Conservation (phyloP, 2,329 filamentous ascomycete species). For the Penicillium sp. region DNA sequence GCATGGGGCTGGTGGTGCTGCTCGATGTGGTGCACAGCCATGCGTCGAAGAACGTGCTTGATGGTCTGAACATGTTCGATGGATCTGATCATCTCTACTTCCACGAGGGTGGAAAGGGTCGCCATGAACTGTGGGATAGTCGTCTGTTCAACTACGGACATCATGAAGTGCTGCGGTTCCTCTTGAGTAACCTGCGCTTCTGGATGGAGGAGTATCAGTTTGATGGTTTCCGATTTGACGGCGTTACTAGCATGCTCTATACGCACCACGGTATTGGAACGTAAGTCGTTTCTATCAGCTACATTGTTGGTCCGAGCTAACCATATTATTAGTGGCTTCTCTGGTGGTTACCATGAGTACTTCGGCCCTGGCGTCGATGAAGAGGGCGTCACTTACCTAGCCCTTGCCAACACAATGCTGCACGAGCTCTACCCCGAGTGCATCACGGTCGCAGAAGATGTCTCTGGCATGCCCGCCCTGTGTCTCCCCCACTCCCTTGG, state of each 20-base stretch:
- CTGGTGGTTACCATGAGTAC: constrained; percentile 97
- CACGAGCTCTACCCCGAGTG: constrained; percentile 84
- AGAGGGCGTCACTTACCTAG: constrained; percentile 91
- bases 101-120: constrained; percentile 81
- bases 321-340: constrained; percentile 73
- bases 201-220: constrained; percentile 99
- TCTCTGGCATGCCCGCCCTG: constrained; percentile 97
- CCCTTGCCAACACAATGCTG: constrained; percentile 95
- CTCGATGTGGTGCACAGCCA: constrained; percentile 98
- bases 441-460: constrained; percentile 95
- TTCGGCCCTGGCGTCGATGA: constrained; percentile 89
- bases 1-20: constrained; percentile 86
- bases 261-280: constrained; percentile 95
- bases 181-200: constrained; percentile 92
- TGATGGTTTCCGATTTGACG: constrained; percentile 97
- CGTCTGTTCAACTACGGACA: constrained; percentile 95
- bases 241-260: constrained; percentile 98
- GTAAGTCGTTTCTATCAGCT: constrained; percentile 58
- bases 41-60: constrained; percentile 94
- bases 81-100: constrained; percentile 96
- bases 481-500: constrained; percentile 85
- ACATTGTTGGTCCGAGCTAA: neutral
- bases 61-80: constrained; percentile 95
- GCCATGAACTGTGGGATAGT: constrained; percentile 94
- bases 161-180: constrained; percentile 93